Percentiles rank a stretch among this genome's conserved stretches.
Evolutionary conservation across 1,284 basidiomycete genomes (phyloP).

Genomic region (Ganoderma meredithae): DNA sequence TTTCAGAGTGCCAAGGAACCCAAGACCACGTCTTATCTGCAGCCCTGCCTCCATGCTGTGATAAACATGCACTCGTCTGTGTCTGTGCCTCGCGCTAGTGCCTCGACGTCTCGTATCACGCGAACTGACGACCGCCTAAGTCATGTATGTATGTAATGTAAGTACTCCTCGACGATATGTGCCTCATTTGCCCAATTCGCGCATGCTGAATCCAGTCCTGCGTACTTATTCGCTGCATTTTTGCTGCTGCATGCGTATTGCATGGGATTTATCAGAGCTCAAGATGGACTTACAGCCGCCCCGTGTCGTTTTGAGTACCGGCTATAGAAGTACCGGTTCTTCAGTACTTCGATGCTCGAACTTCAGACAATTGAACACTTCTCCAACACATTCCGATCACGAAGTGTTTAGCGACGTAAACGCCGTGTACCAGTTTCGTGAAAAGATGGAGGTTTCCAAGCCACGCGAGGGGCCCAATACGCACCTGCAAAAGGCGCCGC

Average conservation of each 20-base stretch:
- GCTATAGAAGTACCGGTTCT: too few species aligned
- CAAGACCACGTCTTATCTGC: neutral
- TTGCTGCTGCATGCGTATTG: neutral
- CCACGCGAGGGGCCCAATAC: neutral
- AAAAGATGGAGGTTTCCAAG: neutral
- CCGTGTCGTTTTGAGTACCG: too few species aligned
- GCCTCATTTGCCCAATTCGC: neutral
- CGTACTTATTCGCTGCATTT: neutral
- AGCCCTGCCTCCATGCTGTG: neutral
- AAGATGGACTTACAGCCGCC: neutral
- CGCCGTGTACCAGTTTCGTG: neutral
- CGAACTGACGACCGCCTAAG: neutral
- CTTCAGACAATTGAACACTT: too few species aligned
- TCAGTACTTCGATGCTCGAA: too few species aligned
- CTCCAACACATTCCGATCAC: neutral
- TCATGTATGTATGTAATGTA: too few species aligned
- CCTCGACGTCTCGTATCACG: conserved; percentile 9
- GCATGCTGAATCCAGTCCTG: neutral
- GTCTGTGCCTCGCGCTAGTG: neutral
- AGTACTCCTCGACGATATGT: neutral
- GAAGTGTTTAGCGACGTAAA: neutral
- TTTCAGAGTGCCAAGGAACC: neutral
- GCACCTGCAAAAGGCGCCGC: neutral
- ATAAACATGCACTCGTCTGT: neutral
- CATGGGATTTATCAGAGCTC: neutral